Evolutionary conservation across 345 rosid species (phyloP).

Genomic region (Litchi chinensis): DNA sequence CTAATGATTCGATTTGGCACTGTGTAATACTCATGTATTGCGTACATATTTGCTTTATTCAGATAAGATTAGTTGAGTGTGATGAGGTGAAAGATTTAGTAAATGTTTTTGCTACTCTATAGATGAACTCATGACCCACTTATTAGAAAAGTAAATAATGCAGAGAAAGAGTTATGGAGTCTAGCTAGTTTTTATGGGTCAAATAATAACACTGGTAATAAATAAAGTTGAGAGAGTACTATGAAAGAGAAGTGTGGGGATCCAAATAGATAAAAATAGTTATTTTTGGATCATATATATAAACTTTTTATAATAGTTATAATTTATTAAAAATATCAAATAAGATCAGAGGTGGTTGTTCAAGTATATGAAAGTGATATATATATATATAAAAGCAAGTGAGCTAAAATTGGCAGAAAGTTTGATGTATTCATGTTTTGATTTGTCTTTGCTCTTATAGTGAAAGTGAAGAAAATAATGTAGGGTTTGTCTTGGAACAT

Average conservation of each 20-base stretch:
- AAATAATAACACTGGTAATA: background rate
- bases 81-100: background rate
- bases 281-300: too few relatives aligned
- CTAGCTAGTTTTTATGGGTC: background rate
- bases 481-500: background rate
- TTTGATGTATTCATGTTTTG: constrained; percentile 19
- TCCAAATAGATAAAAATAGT: background rate
- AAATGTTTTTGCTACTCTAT: background rate
- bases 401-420: constrained; percentile 20
- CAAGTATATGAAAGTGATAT: background rate
- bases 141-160: background rate
- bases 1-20: too few relatives aligned
- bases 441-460: constrained; percentile 4
- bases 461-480: background rate
- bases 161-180: constrained; percentile 1
- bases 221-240: background rate
- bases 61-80: background rate
- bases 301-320: too few relatives aligned
- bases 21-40: too few relatives aligned
- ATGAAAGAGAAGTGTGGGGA: background rate
- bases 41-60: background rate
- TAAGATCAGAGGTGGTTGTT: background rate
- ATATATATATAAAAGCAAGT: background rate
- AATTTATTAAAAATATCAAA: too few relatives aligned
- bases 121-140: too few relatives aligned